Conservation (phyloP, 2,329 filamentous ascomycete species). For the Xylariales sp. region DNA sequence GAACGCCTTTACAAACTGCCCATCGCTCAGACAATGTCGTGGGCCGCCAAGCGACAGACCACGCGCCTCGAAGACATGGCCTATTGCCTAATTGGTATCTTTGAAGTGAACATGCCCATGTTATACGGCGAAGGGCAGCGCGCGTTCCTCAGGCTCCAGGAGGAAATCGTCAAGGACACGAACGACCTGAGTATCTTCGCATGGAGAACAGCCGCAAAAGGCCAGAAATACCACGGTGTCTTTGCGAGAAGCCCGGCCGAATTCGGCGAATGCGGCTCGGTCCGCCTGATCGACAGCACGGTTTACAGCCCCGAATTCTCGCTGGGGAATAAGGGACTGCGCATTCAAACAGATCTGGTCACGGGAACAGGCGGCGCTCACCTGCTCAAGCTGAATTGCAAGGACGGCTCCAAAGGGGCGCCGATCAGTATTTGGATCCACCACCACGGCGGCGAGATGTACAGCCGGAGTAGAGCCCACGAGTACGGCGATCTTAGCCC, state of each 20-base stretch:
- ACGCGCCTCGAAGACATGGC: constrained; percentile 45
- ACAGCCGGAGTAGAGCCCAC: constrained; percentile 1
- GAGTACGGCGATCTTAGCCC: background rate
- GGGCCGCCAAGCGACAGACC: constrained; percentile 42
- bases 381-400: constrained; percentile 11
- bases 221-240: constrained; percentile 5
- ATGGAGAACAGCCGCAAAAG: background rate
- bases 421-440: constrained; percentile 9
- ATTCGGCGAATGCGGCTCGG: background rate
- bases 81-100: constrained; percentile 33
- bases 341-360: background rate
- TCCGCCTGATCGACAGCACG: background rate
- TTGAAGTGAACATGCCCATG: constrained; percentile 44
- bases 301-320: constrained; percentile 2
- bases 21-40: constrained; percentile 42
- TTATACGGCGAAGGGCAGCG: constrained; percentile 46
- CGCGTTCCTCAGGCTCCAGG: constrained; percentile 36
- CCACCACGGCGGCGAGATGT: constrained; percentile 10
- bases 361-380: background rate
- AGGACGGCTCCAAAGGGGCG: background rate
- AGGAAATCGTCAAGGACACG: constrained; percentile 13
- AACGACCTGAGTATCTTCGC: constrained; percentile 20
- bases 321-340: background rate
- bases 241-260: constrained; percentile 10
- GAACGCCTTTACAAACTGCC: too few relatives aligned